Percentiles rank a stretch among this genome's conserved stretches.
Conservation (phyloP, 805 yeast species). For the Hanseniaspora lachancei region DNA sequence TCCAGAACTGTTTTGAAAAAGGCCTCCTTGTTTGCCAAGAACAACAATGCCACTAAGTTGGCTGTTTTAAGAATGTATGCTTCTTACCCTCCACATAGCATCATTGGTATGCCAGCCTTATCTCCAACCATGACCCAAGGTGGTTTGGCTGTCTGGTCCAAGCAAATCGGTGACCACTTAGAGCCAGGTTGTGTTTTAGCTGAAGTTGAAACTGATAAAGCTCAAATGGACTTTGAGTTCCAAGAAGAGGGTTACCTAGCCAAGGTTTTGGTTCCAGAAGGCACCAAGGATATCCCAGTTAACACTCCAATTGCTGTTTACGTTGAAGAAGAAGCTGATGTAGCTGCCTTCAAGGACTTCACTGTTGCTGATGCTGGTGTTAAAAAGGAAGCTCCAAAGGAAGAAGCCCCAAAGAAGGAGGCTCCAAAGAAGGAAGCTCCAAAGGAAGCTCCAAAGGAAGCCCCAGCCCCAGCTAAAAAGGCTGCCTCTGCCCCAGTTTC, state of each 20-base stretch:
- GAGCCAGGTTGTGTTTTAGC: conserved; percentile 89
- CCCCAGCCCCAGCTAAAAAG: conserved; percentile 24
- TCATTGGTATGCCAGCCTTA: conserved; percentile 94
- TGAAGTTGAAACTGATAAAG: conserved; percentile 95
- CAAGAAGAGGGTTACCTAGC: conserved; percentile 93
- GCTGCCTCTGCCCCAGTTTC: conserved; percentile 36
- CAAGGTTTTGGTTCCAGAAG: conserved; percentile 68
- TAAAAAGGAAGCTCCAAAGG: neutral
- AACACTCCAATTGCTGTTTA: conserved; percentile 94
- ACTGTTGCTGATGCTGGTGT: conserved; percentile 56
- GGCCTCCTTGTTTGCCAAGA: conserved; percentile 23
- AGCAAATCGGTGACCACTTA: conserved; percentile 76
- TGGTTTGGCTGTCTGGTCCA: conserved; percentile 78
- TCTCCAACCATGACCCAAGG: conserved; percentile 99
- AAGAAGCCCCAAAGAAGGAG: conserved; percentile 32
- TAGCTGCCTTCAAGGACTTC: conserved; percentile 76
- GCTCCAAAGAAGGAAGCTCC: conserved; percentile 22
- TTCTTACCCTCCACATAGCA: conserved; percentile 65
- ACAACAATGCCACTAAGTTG: conserved; percentile 19
- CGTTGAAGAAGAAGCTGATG: conserved; percentile 76
- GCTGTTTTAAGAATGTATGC: conserved; percentile 26
- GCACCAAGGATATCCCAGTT: conserved; percentile 81
- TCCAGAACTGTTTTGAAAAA: conserved; percentile 18
- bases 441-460: conserved; percentile 18
- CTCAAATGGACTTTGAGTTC: conserved; percentile 95